A percentile compares a stretch with the other conserved stretches of the same genome.
phyloP scores from a whole-genome alignment of 2,329 filamentous ascomycete species.

The Aspergillus sp. region DNA sequence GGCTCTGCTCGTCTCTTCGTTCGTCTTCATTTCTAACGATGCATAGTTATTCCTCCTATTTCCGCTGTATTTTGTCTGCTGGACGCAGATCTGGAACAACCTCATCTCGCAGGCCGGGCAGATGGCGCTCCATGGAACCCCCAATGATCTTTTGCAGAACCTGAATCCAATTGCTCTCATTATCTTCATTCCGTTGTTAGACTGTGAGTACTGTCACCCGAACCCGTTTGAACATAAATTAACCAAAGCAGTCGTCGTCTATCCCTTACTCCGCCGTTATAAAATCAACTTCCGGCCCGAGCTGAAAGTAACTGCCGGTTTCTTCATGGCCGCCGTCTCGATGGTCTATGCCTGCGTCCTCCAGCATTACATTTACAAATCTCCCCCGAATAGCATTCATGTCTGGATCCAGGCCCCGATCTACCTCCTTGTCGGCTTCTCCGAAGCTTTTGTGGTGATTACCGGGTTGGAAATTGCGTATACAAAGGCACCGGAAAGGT shows the following conservation, averaged over 20 bases:
- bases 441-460: constrained; percentile 53
- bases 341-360: constrained; percentile 57
- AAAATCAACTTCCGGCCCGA: constrained; percentile 36
- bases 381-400: constrained; percentile 27
- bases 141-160: constrained; percentile 72
- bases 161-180: constrained; percentile 72
- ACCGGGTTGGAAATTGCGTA: constrained; percentile 24
- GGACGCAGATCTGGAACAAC: constrained; percentile 44
- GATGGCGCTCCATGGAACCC: constrained; percentile 65
- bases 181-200: constrained; percentile 70
- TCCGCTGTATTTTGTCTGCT: constrained; percentile 57
- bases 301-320: constrained; percentile 69
- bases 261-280: constrained; percentile 60
- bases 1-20: not conserved
- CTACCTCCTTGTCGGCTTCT: constrained; percentile 35
- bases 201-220: constrained; percentile 52
- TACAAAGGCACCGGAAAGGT: constrained; percentile 22
- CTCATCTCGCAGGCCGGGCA: constrained; percentile 42
- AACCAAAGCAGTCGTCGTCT: constrained; percentile 35
- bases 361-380: constrained; percentile 39
- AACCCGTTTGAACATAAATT: not conserved
- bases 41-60: constrained; percentile 62
- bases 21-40: not conserved
- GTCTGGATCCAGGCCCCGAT: constrained; percentile 34
- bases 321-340: constrained; percentile 61